Percentiles rank a stretch among this genome's conserved stretches.
phyloP scores from a whole-genome alignment of 2,329 filamentous ascomycete species.

The Penicillium sp. region DNA sequence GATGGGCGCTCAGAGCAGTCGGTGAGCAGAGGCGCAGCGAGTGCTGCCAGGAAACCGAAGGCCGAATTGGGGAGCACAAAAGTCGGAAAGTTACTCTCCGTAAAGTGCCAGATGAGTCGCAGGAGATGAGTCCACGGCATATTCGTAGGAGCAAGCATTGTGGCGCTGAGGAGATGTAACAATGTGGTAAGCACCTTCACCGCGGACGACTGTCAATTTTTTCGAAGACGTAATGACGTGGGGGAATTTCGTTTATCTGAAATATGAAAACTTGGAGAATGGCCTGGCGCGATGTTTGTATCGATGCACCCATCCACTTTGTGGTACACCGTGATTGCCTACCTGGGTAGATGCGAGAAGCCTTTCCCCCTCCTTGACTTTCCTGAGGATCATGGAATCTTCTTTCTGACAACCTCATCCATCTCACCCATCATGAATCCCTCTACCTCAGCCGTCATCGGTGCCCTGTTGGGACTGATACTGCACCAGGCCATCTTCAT shows the following conservation, averaged over 20 bases:
- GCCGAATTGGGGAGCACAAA: slow-evolving; percentile 32
- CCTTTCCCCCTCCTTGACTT: background rate
- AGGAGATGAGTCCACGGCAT: background rate
- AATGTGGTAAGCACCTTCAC: background rate
- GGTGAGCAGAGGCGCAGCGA: slow-evolving; percentile 17
- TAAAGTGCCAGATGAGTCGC: slow-evolving; percentile 27
- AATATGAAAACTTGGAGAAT: background rate
- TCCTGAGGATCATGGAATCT: background rate
- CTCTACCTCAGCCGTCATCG: background rate
- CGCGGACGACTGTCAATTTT: no score
- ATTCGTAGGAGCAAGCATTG: background rate
- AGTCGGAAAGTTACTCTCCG: slow-evolving; percentile 30
- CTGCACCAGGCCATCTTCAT: slow-evolving; percentile 15
- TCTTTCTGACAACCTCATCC: background rate
- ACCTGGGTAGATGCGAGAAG: background rate
- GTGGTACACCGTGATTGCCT: background rate
- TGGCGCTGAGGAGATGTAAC: background rate
- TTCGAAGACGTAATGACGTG: background rate
- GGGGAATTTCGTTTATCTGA: background rate
- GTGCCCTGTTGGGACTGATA: slow-evolving; percentile 1
- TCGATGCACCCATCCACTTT: no score
- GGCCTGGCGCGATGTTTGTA: background rate
- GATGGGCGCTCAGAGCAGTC: background rate
- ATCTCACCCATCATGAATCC: background rate
- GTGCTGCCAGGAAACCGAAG: slow-evolving; percentile 36